Conservation (phyloP, 2,329 filamentous ascomycete species). For the Myriangium duriaei region DNA sequence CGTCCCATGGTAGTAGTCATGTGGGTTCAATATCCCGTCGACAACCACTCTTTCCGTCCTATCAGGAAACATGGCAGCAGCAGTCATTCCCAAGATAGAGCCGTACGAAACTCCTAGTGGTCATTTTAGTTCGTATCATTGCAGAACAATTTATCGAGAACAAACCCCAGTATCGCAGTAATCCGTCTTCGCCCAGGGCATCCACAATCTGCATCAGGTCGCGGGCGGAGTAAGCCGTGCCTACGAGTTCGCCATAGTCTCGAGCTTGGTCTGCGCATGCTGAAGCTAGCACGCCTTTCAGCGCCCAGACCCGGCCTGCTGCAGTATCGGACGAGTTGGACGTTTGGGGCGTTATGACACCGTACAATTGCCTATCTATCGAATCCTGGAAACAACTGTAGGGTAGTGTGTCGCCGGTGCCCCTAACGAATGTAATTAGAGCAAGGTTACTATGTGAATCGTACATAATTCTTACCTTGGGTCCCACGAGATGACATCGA, state of each 20-base stretch:
- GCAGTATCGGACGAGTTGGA: not conserved
- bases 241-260: slow-evolving; percentile 19
- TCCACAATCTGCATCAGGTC: slow-evolving; percentile 40
- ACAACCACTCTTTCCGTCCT: slow-evolving; percentile 26
- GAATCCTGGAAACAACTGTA: not conserved
- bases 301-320: not conserved
- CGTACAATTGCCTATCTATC: not conserved
- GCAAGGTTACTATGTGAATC: not conserved
- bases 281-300: not conserved
- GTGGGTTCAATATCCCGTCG: slow-evolving; percentile 34
- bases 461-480: not conserved
- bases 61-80: slow-evolving; percentile 30
- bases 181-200: slow-evolving; percentile 29
- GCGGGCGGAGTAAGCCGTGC: slow-evolving; percentile 35
- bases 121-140: not conserved
- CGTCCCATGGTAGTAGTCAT: slow-evolving; percentile 13
- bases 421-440: not conserved
- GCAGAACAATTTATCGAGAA: not conserved
- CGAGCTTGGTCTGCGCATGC: not conserved
- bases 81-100: slow-evolving; percentile 30
- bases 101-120: slow-evolving; percentile 39
- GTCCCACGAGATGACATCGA: not conserved
- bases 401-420: slow-evolving; percentile 1
- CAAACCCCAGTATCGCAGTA: slow-evolving; percentile 30
- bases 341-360: not conserved